Base-by-base conservation (phyloP, 805 yeast genomes). In the Kodamaea sagamina region DNA sequence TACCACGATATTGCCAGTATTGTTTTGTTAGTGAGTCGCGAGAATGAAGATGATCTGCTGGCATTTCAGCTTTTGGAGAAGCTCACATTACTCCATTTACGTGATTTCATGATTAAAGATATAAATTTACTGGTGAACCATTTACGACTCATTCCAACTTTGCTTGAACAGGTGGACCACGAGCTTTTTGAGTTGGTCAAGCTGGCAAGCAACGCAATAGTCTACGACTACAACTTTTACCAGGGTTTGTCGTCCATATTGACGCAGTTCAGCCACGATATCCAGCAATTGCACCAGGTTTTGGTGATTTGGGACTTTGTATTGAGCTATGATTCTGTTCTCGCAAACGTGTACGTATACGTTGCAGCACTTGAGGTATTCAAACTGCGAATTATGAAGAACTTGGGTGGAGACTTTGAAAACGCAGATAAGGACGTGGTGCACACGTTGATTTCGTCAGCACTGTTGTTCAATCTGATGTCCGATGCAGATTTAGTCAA, bases 21-120 rank as follows among this genome's bases (percentile, higher is more conserved):
- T 4, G 68, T 86, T 5, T 64, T 86, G 4, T 57, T 84, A 12
- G 77, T 84, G 1, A 78, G 81, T 50, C 57, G 54, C 27, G 42
- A 39, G 16, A 25, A 24, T 13, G 45, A 24, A 54, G 56, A 13
- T 47, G 46, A 6, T 48, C 49, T 3, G 36, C 46, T 10, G 35
- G 62, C 74, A 2, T 75, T 69, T 45, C 55, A 55, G 15, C 54
- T 81, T 5, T 64, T 90, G 39, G 83, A 81, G 43, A 58, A 64
- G 22, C 65, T 89, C 36, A 72, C 93, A 0, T 50, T 85, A 6
- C 50, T 66, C 41, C 86, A 81, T 56, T 63, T 93, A 32, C 71
- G 98, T 37, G 99, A 92, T 62, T 93, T 81, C 58, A 85, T 92
- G 95, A 72, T 87, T 61, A 76, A 82, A 4, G 75, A 80, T 16